Evolutionary conservation across 129 eudicot species (phyloP).

Genomic region (Apium graveolens): DNA sequence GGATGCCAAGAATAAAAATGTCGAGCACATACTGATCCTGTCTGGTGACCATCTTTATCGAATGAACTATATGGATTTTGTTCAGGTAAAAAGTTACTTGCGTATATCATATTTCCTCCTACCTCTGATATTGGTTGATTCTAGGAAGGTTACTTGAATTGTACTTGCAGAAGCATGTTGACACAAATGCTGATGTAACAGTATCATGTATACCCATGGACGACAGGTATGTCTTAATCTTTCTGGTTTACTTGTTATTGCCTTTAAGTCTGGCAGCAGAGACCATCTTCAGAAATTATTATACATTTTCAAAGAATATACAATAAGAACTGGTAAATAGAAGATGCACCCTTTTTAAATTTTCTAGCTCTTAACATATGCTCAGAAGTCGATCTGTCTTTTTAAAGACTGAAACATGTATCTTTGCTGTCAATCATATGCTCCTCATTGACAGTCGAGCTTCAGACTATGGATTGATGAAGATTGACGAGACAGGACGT

Average conservation of each 20-base stretch:
- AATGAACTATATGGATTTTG: slow-evolving; percentile 86
- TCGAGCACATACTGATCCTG: slow-evolving; percentile 74
- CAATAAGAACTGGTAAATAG: background rate
- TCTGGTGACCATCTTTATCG: slow-evolving; percentile 95
- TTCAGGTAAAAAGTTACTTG: slow-evolving; percentile 46
- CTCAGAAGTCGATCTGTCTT: background rate
- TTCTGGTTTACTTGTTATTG: background rate
- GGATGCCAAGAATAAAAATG: slow-evolving; percentile 91
- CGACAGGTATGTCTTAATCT: slow-evolving; percentile 38
- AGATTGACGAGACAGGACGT: slow-evolving; percentile 71
- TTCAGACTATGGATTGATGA: slow-evolving; percentile 75
- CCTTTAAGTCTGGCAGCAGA: background rate
- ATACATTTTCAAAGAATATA: background rate
- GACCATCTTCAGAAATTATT: background rate
- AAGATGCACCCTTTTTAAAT: background rate
- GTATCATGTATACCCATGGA: slow-evolving; percentile 91
- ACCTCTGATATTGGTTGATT: background rate
- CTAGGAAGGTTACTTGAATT: slow-evolving; percentile 9
- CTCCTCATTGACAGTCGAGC: slow-evolving; percentile 40
- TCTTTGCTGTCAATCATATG: background rate
- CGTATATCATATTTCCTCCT: background rate
- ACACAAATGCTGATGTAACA: slow-evolving; percentile 80
- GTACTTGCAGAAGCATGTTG: slow-evolving; percentile 74
- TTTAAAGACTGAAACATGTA: background rate
- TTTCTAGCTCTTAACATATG: background rate